Conservation (phyloP, 257 asterid genomes). For the Parsonsia alboflavescens region DNA sequence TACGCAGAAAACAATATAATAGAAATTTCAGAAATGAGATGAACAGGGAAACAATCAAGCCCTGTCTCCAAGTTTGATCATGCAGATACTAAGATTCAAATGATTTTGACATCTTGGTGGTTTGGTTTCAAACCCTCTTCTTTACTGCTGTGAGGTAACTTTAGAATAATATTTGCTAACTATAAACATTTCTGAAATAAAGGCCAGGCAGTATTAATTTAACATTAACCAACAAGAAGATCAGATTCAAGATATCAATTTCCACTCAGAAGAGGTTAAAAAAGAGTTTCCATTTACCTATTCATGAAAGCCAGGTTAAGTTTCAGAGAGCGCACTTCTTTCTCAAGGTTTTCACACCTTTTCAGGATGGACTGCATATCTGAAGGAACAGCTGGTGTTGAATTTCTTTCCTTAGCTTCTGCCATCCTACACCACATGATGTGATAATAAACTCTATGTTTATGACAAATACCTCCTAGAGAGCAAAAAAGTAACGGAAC, state of each 20-base stretch:
- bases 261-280: neutral
- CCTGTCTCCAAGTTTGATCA: neutral
- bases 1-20: neutral
- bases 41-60: neutral
- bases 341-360: constrained; percentile 85
- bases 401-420: constrained; percentile 83
- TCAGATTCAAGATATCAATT: neutral
- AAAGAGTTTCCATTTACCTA: constrained; percentile 36
- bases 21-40: neutral
- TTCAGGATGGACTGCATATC: constrained; percentile 65
- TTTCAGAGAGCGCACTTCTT: constrained; percentile 84
- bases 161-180: neutral
- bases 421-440: constrained; percentile 58
- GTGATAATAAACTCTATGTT: neutral
- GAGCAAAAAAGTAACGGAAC: neutral
- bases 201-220: neutral
- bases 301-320: constrained; percentile 90
- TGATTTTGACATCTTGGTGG: neutral
- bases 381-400: constrained; percentile 64
- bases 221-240: neutral
- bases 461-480: neutral
- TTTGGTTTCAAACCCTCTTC: neutral
- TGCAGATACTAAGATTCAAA: neutral
- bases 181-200: neutral
- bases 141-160: neutral